Evolutionary conservation across 108 stramenopile species (phyloP), one percentile per base, ranked within the genome.

Genomic region (Fistulifera pelliculosa): DNA sequence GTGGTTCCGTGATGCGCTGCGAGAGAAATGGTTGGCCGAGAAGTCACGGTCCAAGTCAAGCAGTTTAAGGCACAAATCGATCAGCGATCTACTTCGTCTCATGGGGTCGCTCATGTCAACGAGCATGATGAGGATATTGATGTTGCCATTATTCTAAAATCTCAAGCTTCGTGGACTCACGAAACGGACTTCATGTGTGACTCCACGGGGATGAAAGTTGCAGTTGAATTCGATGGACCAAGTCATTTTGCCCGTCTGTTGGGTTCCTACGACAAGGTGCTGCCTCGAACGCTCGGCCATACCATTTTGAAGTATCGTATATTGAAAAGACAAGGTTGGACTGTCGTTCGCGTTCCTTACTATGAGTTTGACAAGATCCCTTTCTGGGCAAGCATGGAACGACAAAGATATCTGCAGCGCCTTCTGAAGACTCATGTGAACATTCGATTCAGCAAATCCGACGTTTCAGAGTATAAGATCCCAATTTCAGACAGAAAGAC

Each of bases 121-220:
- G 90, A 93, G 69, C 80, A 87, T 61, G 84, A 88, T 41, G 90
- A 92, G 58, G 90, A 93, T 56, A 83, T 93, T 58, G 90, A 93
- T 53, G 83, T 93, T 8, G 86, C 90, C 2, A 88, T 93, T 26
- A 78, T 87, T 42, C 60, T 92, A 35, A 72, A 87, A 31, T 60
- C 68, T 16, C 54, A 81, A 41, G 85, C 79, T 16, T 45, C 52
- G 0, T 92, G 85, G 83, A 83, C 81, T 2, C 74, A 79, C 49
- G 69, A 74, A 52, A 47, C 61, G 4, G 65, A 80, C 40, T 52
- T 65, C 27, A 67, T 76, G 11, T 27, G 10, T 1, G 50, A 19
- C 18, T 21, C 54, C 8, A 12, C 14, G 6, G 50, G 59, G 4
- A 52, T 68, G 16, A 77, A 77, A 54, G 73, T 89, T 26, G 90